Percentiles rank a stretch among this genome's conserved stretches.
Conservation (phyloP, 441 rosid genomes). For the Metrosideros polymorpha region DNA sequence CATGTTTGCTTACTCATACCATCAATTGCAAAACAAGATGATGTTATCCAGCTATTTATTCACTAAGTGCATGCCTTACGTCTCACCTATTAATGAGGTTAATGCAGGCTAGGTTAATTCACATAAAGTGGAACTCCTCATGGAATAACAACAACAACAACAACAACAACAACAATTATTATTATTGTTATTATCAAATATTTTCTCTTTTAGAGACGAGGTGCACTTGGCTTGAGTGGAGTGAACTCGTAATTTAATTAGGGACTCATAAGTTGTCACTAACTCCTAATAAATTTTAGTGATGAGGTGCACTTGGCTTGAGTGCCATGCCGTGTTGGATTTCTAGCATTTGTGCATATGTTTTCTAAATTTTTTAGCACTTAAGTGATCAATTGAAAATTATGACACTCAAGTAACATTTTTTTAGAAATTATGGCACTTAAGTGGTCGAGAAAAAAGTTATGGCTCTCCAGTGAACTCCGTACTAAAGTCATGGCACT, state of each 20-base stretch:
- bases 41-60: neutral
- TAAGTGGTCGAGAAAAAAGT: too few species aligned
- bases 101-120: neutral
- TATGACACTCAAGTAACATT: too few species aligned
- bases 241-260: neutral
- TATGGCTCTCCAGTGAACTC: too few species aligned
- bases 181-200: neutral
- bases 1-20: neutral
- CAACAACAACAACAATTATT: neutral
- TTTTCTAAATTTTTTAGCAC: too few species aligned
- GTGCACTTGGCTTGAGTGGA: neutral
- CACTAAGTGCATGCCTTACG: neutral
- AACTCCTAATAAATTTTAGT: too few species aligned
- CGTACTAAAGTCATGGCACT: too few species aligned
- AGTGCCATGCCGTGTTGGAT: too few species aligned
- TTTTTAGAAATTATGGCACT: too few species aligned
- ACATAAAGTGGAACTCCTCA: neutral
- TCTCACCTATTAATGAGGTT: neutral
- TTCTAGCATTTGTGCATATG: too few species aligned
- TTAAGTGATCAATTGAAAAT: too few species aligned
- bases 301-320: too few species aligned
- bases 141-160: accelerated
- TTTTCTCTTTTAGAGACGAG: neutral
- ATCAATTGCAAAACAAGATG: neutral
- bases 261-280: neutral